phyloP scores from a whole-genome alignment of 73 alveolate genomes.

The Uronychia setigera region DNA sequence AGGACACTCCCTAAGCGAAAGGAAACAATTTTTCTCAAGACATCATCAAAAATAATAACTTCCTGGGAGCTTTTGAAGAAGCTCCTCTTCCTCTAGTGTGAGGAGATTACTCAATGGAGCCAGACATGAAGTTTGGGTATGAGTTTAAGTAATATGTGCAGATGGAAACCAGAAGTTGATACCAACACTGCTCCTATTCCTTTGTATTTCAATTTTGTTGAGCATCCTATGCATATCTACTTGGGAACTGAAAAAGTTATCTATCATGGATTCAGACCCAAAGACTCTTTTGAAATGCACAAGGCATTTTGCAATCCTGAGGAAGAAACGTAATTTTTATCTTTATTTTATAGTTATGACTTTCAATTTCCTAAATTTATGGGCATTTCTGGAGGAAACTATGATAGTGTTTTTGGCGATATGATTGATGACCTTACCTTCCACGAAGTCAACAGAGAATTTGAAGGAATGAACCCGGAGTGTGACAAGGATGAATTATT shows the following conservation, averaged over 20 bases:
- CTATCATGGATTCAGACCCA: constrained; percentile 30
- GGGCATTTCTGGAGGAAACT: constrained; percentile 32
- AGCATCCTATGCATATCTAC: constrained; percentile 20
- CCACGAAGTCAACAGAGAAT: constrained; percentile 24
- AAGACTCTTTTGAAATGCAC: constrained; percentile 36
- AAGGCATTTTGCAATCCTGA: constrained; percentile 7
- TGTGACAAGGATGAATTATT: constrained; percentile 38
- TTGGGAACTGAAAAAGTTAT: background rate
- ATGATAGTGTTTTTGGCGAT: constrained; percentile 37
- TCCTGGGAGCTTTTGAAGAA: background rate
- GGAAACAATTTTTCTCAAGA: background rate
- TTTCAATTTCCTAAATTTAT: constrained; percentile 29
- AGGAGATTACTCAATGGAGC: constrained; percentile 18
- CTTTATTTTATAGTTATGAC: constrained; percentile 24
- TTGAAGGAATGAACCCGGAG: constrained; percentile 49
- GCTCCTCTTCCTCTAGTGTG: constrained; percentile 12
- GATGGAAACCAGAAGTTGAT: constrained; percentile 27
- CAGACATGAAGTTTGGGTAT: constrained; percentile 44
- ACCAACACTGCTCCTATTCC: constrained; percentile 23
- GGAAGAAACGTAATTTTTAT: background rate
- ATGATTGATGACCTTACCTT: constrained; percentile 35
- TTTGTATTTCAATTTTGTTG: constrained; percentile 14
- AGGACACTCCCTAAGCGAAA: background rate
- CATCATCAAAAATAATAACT: background rate
- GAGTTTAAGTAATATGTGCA: background rate